phyloP scores from a whole-genome alignment of 148 eudicot species.

The Persicaria tinctoria region DNA sequence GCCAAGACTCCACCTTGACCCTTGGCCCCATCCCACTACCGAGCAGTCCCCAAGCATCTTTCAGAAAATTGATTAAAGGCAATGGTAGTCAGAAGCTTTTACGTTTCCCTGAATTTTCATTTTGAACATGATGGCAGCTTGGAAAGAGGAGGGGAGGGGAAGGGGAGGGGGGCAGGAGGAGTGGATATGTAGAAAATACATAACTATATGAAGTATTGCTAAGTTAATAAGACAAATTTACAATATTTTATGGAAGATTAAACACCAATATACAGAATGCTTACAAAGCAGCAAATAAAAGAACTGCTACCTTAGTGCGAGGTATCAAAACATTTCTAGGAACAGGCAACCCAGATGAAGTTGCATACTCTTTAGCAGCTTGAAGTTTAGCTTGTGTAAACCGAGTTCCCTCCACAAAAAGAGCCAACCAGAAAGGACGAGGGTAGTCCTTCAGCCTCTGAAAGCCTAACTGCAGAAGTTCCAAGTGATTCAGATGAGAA shows the following conservation, averaged over 20 bases:
- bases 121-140: not conserved
- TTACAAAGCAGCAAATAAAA: no score
- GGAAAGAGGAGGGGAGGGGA: not conserved
- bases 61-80: no score
- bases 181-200: not conserved
- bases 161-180: no score
- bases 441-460: conserved; percentile 73
- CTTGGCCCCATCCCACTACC: no score
- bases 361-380: conserved; percentile 94
- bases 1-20: no score
- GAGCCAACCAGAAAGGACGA: conserved; percentile 87
- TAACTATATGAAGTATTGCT: not conserved
- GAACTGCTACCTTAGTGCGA: conserved; percentile 62
- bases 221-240: not conserved
- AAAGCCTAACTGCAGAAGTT: conserved; percentile 55
- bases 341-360: conserved; percentile 18
- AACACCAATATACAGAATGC: not conserved
- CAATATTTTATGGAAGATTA: not conserved
- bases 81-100: not conserved
- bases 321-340: conserved; percentile 88
- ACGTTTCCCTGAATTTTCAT: not conserved
- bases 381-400: conserved; percentile 82
- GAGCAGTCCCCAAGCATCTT: no score
- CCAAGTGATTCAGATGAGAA: conserved; percentile 19
- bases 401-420: conserved; percentile 92